Evolutionary conservation across 192 early-diverging fungal genomes (phyloP), one percentile per base, ranked within the genome.

Genomic region (Coemansia sp.): DNA sequence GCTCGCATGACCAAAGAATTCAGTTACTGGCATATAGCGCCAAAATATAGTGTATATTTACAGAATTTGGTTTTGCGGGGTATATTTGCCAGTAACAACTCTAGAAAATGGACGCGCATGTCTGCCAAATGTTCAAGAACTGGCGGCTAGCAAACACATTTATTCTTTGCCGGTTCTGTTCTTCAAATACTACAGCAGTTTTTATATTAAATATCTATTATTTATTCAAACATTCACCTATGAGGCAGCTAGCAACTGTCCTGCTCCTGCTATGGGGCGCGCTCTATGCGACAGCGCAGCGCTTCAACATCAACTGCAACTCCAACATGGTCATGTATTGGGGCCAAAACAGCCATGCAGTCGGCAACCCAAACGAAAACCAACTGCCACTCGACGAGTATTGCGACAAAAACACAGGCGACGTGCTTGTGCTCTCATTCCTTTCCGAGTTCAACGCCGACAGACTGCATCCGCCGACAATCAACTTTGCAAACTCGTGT

Each of bases 401-500:
- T 57, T 91, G 89, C 53, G 69, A 86, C 60, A 79, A 76, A 24
- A 54, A 75, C 5, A 65, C 68, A 1, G 71, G 70, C 5, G 83
- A 91, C 64, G 69, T 86, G 0, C 59, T 89, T 21, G 75, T 88
- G 0, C 59, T 91, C 4, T 82, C 87, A 1, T 91, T 91, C 60
- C 70, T 91, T 41, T 75, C 85, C 10, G 86, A 89, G 51, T 87
- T 87, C 55, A 90, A 91, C 59, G 73, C 76, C 47, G 79, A 82
- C 32, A 79, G 77, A 21, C 76, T 84, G 57, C 66, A 75, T n/a
- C 73, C 83, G 6, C 89, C 92, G 5, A 83, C 57, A 2, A 67
- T 91, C 21, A 87, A 94, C 60, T 82, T 94, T 11, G 78, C 89
- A 17, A 87, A 84, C 63, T 85, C 88, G 51, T 91, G 91, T 74